These are phyloP conservation scores for Prunus mira DNA, from an alignment of 306 rosid species.

Conservation along the genomic window DNA sequence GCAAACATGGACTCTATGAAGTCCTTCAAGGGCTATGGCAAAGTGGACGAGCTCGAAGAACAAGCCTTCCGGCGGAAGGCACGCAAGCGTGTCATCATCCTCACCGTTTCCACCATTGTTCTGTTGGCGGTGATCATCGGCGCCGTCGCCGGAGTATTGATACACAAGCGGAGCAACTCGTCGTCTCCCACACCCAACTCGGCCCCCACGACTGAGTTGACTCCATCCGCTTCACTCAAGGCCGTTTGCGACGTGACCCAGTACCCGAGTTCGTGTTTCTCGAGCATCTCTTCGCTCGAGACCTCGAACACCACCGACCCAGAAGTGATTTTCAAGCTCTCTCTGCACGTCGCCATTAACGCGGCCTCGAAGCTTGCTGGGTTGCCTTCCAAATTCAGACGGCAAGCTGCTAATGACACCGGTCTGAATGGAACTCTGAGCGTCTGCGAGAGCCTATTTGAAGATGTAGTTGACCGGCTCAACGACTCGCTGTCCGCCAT, in stretches of 20 bases:
- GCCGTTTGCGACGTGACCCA: slow-evolving; percentile 64
- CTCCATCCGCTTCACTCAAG: slow-evolving; percentile 66
- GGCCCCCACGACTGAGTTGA: slow-evolving; percentile 33
- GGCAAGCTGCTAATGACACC: slow-evolving; percentile 20
- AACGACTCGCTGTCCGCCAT: slow-evolving; percentile 56
- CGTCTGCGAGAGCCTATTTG: slow-evolving; percentile 45
- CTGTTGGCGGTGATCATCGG: slow-evolving; percentile 42
- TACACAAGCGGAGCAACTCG: slow-evolving; percentile 44
- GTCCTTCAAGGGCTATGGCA: slow-evolving; percentile 88
- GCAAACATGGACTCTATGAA: slow-evolving; percentile 52
- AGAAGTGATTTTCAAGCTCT: slow-evolving; percentile 57
- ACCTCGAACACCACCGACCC: slow-evolving; percentile 70
- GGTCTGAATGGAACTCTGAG: slow-evolving; percentile 23
- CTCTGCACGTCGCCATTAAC: slow-evolving; percentile 64
- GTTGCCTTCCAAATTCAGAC: slow-evolving; percentile 11
- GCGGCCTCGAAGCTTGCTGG: slow-evolving; percentile 48
- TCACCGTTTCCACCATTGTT: slow-evolving; percentile 44
- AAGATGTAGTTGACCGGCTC: slow-evolving; percentile 57
- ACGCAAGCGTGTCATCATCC: slow-evolving; percentile 51
- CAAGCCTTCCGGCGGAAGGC: slow-evolving; percentile 52
- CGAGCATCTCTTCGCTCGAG: slow-evolving; percentile 50
- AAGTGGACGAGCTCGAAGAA: slow-evolving; percentile 70
- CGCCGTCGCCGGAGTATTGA: slow-evolving; percentile 45
- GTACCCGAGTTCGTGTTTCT: slow-evolving; percentile 67
- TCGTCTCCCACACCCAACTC: slow-evolving; percentile 34